A percentile compares a stretch with the other conserved stretches of the same genome.
These are phyloP conservation scores for Aureobasidium mangrovei DNA, from an alignment of 2,329 filamentous ascomycete genomes.

Conservation along the genomic window DNA sequence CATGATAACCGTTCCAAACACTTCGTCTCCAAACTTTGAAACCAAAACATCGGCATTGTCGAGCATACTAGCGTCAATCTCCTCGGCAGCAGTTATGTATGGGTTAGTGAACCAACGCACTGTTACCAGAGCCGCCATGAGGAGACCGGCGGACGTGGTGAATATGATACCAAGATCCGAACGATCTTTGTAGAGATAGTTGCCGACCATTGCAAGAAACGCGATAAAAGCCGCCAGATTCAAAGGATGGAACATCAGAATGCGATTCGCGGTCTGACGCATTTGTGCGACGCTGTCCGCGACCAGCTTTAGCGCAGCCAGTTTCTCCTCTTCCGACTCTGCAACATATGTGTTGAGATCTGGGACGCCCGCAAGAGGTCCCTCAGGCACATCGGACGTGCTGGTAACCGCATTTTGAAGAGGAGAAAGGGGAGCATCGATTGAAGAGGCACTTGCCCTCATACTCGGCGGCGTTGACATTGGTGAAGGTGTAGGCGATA, in stretches of 20 bases:
- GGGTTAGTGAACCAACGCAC: constrained; percentile 52
- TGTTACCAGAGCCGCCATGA: constrained; percentile 54
- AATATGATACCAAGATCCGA: constrained; percentile 47
- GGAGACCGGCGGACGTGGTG: constrained; percentile 51
- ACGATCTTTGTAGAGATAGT: constrained; percentile 31
- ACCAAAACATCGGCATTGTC: constrained; percentile 44
- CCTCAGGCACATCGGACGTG: constrained; percentile 26
- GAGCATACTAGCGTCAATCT: constrained; percentile 55
- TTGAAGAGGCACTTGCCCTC: constrained; percentile 37
- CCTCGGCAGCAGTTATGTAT: constrained; percentile 57
- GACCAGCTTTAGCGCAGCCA: constrained; percentile 61
- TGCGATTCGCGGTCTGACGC: constrained; percentile 55
- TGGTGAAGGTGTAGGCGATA: constrained; percentile 51
- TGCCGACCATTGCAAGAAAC: constrained; percentile 32
- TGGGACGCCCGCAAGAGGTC: constrained; percentile 48
- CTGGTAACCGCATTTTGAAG: constrained; percentile 26
- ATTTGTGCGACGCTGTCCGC: constrained; percentile 79
- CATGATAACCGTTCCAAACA: constrained; percentile 65
- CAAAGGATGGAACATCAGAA: constrained; percentile 54
- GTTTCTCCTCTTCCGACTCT: constrained; percentile 48
- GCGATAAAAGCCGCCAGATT: constrained; percentile 34
- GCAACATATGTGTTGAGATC: constrained; percentile 53
- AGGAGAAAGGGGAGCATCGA: constrained; percentile 35
- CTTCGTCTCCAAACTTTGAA: constrained; percentile 56
- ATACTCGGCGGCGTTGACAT: constrained; percentile 55